phyloP scores from a whole-genome alignment of 306 rosid genomes.

The Senna siamea region DNA sequence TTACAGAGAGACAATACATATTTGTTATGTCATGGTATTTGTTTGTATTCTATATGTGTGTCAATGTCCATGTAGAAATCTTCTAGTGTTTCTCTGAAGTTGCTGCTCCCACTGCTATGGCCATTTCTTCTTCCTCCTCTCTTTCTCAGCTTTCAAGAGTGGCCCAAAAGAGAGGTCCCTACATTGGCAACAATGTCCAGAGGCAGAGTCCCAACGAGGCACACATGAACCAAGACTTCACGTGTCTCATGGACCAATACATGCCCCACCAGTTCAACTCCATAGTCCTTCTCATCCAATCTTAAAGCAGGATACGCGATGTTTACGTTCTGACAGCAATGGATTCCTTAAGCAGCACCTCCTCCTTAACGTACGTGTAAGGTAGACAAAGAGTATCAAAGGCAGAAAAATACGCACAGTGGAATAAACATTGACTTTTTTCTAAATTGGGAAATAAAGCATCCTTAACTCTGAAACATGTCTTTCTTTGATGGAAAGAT shows the following conservation, averaged over 20 bases:
- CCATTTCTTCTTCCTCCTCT: slow-evolving; percentile 35
- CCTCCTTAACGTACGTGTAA: slow-evolving; percentile 48
- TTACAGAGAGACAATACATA: too few relatives aligned
- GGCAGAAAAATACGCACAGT: slow-evolving; percentile 43
- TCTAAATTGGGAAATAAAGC: slow-evolving; percentile 55
- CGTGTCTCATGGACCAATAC: slow-evolving; percentile 77
- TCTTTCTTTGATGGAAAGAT: slow-evolving; percentile 56
- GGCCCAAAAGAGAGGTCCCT: slow-evolving; percentile 53
- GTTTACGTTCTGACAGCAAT: slow-evolving; percentile 59
- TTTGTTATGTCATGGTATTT: too few relatives aligned
- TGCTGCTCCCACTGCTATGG: slow-evolving; percentile 38
- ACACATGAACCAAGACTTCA: slow-evolving; percentile 61
- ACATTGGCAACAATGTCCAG: slow-evolving; percentile 48
- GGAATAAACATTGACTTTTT: slow-evolving; percentile 36
- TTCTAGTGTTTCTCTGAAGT: slow-evolving; percentile 42
- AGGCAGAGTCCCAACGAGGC: too few relatives aligned
- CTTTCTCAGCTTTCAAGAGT: slow-evolving; percentile 48
- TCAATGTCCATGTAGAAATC: slow-evolving; percentile 23
- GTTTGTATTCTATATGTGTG: background rate
- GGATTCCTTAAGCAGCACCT: slow-evolving; percentile 37
- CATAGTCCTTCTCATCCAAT: slow-evolving; percentile 64
- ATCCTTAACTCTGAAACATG: slow-evolving; percentile 53
- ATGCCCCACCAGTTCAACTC: slow-evolving; percentile 55
- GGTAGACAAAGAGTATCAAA: slow-evolving; percentile 44
- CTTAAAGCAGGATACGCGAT: slow-evolving; percentile 59